Evolutionary conservation across 352 stramenopile species (phyloP), one percentile per base, ranked within the genome.

Genomic region (Globisporangium mamillatum): DNA sequence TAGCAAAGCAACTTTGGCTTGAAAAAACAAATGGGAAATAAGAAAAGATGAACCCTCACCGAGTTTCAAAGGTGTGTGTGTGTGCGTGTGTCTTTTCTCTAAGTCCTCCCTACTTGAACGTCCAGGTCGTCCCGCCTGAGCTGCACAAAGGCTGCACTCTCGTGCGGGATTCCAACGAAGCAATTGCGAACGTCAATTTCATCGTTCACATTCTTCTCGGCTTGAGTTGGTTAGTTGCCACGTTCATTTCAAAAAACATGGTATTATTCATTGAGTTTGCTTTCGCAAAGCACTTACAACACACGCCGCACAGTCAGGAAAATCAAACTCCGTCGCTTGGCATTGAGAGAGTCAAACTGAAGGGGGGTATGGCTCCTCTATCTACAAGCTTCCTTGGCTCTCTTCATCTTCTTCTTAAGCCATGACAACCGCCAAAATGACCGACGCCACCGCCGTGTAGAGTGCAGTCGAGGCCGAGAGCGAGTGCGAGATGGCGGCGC

Each of bases 391-490:
- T 41, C 36, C 16, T n/a, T 18, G 41, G 14, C 12, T 44, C 36
- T 14, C 12, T 44, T 18, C 16, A 6, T 44, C 34, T 46, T 46
- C 38, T 22, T 20, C 57, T 63, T 50, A 63, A 12, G 9, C 34
- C 57, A 63, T 29, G 18, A 63, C 32, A 4, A 22, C 22, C 20
- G 57, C 57, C 32, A 63, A 22, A 10, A 48, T 22, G 57, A 63
- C 20, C 32, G 57, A 48, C 8, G 27, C 29, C 57, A 44, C 57
- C 6, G 34, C 57, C 27, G 34, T 29, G 52, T 58, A 63, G 32
- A 63, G 57, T n/a, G 57, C 32, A 5, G 16, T 52, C 32, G 57
- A 34, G 57, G 32, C 32, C n/a, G 57, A 62, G 32, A 44, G 20
- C 29, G 56, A 50, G 56, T 20, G 32, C 32, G 32, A 62, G 22